These are phyloP conservation scores for Candida wancherniae DNA, from an alignment of 805 yeast genomes.

Conservation along the genomic window DNA sequence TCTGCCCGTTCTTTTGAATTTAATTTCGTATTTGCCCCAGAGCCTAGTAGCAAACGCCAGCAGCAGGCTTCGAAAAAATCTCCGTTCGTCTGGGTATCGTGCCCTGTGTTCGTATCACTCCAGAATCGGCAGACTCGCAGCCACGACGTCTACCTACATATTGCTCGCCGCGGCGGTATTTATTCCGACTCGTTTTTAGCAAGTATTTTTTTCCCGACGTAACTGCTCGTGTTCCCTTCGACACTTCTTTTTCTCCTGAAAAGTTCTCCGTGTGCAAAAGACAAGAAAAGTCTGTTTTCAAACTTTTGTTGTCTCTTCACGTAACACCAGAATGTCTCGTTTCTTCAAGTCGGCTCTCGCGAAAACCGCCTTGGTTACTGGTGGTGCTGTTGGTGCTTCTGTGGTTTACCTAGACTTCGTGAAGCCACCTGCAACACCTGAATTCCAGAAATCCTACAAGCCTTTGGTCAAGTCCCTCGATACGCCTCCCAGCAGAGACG, in stretches of 20 bases:
- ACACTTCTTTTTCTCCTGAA: constrained; percentile 2
- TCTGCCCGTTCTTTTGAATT: too few relatives aligned
- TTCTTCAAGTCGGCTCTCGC: constrained; percentile 22
- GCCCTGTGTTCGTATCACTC: too few relatives aligned
- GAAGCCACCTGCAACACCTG: constrained; percentile 27
- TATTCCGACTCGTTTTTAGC: constrained; percentile 9
- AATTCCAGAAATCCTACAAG: constrained; percentile 23
- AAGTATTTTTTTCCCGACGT: background rate
- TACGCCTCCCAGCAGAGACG: constrained; percentile 54
- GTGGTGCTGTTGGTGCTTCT: constrained; percentile 33
- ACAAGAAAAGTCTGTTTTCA: too few relatives aligned
- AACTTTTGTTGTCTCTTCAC: too few relatives aligned
- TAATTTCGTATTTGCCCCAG: too few relatives aligned
- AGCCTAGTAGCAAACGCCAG: too few relatives aligned
- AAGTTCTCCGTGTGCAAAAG: too few relatives aligned
- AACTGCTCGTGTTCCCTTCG: constrained; percentile 1
- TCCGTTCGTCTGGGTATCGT: too few relatives aligned
- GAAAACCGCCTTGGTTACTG: constrained; percentile 28
- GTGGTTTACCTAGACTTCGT: constrained; percentile 39
- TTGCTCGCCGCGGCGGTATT: constrained; percentile 11
- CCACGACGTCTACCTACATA: constrained; percentile 14
- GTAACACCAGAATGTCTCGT: constrained; percentile 19
- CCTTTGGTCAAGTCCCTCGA: constrained; percentile 44
- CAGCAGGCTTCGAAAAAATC: too few relatives aligned
- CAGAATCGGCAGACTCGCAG: too few relatives aligned